Evolutionary conservation across 73 alveolate species (phyloP).

Genomic region (Paramecium pentaurelia): DNA sequence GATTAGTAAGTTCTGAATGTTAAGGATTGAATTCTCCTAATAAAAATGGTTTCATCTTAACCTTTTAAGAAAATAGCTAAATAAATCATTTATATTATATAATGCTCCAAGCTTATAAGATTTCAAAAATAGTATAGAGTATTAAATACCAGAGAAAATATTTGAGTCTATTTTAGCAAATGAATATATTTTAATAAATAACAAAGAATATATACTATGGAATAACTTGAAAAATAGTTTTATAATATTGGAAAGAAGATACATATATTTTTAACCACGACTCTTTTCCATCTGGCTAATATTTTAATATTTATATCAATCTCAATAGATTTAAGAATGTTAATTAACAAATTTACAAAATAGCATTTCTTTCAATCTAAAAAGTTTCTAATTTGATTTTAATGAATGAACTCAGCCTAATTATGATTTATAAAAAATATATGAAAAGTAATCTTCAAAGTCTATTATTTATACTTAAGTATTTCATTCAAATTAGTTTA

Average conservation of each 20-base stretch:
- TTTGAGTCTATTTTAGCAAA: no score
- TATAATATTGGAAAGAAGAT: no score
- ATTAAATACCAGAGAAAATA: no score
- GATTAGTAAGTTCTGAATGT: neutral
- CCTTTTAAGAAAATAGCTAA: no score
- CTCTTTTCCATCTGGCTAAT: conserved; percentile 10
- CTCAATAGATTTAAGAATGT: neutral
- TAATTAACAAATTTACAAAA: neutral
- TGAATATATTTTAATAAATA: no score
- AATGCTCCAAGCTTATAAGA: no score
- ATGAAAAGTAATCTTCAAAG: neutral
- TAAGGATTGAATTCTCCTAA: neutral
- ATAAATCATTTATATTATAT: no score
- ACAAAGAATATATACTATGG: neutral
- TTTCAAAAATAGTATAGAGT: no score
- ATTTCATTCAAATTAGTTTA: neutral
- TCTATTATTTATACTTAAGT: neutral
- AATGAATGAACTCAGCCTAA: neutral
- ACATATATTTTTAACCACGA: neutral
- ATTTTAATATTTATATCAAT: neutral
- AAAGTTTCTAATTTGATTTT: neutral
- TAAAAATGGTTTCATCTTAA: neutral
- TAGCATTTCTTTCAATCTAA: no score
- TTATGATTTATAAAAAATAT: neutral
- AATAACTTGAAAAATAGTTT: no score